Percentiles rank a stretch among this genome's conserved stretches.
phyloP scores from a whole-genome alignment of 176 grass and related monocot genomes.

The Chrysopogon serrulatus region DNA sequence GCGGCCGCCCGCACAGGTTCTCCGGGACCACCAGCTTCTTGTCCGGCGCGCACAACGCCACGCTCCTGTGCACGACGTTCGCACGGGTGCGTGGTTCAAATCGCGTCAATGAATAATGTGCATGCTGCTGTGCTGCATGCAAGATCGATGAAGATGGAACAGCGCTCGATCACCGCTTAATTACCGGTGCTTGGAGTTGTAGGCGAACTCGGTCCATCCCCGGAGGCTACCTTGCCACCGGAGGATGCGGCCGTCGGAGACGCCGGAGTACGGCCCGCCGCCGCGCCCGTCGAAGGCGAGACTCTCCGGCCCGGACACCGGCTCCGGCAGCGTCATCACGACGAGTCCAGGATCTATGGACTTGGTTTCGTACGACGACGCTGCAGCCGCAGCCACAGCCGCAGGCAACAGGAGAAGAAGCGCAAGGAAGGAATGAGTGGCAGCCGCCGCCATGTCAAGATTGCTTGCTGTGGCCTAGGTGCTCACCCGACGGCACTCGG shows the following conservation, averaged over 20 bases:
- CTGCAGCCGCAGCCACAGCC: neutral
- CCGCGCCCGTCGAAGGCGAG: conserved; percentile 67
- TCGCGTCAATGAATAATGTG: no score
- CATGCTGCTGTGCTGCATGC: no score
- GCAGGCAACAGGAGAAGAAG: conserved; percentile 8
- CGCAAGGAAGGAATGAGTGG: neutral
- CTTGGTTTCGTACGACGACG: conserved; percentile 18
- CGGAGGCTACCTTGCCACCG: conserved; percentile 41
- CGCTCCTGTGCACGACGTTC: conserved; percentile 4
- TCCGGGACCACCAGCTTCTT: conserved; percentile 47
- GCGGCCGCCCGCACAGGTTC: conserved; percentile 69
- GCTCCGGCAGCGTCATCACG: conserved; percentile 36
- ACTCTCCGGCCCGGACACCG: conserved; percentile 71
- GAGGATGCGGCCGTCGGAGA: conserved; percentile 69
- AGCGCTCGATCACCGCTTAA: neutral
- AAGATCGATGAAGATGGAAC: neutral
- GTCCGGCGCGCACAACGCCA: conserved; percentile 29
- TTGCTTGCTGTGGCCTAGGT: no score
- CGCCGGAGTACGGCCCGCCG: conserved; percentile 66
- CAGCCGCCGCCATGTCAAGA: neutral
- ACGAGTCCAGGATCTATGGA: conserved; percentile 30
- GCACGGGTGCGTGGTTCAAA: no score
- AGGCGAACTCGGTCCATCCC: conserved; percentile 54
- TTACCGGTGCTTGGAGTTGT: conserved; percentile 49
- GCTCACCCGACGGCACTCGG: neutral